These are phyloP conservation scores for Solanum raphanifolium DNA, from an alignment of 257 asterid species.

Conservation along the genomic window DNA sequence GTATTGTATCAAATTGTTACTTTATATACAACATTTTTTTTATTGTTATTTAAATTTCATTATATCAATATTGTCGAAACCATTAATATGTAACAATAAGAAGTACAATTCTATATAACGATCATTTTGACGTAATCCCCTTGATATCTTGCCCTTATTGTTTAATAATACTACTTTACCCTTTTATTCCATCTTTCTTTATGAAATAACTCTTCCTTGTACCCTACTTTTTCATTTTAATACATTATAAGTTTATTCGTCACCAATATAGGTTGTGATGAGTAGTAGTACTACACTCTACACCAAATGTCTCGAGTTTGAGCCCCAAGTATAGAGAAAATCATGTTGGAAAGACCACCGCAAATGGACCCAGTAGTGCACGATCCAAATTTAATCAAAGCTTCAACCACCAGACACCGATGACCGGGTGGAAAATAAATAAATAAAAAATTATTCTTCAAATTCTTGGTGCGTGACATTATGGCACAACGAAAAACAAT, in stretches of 20 bases:
- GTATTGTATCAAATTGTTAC: background rate
- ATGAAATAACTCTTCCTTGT: background rate
- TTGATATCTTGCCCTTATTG: background rate
- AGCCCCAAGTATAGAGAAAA: background rate
- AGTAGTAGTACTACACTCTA: background rate
- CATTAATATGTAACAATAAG: background rate
- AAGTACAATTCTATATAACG: no score
- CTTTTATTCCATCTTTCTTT: background rate
- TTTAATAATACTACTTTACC: background rate
- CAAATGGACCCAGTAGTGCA: fast-evolving
- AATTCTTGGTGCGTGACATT: background rate
- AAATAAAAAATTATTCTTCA: background rate
- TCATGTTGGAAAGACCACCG: background rate
- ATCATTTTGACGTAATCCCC: background rate
- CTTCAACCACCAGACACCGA: background rate
- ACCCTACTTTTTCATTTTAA: background rate
- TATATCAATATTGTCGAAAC: background rate
- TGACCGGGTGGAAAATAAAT: background rate
- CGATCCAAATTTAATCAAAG: background rate
- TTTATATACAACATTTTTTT: background rate
- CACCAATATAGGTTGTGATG: background rate
- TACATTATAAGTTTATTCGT: background rate
- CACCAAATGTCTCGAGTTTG: background rate
- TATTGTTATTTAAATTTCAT: background rate
- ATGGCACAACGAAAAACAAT: background rate